Evolutionary conservation across 1,284 basidiomycete species (phyloP).

Genomic region (Tetrapyrgos nigripes): DNA sequence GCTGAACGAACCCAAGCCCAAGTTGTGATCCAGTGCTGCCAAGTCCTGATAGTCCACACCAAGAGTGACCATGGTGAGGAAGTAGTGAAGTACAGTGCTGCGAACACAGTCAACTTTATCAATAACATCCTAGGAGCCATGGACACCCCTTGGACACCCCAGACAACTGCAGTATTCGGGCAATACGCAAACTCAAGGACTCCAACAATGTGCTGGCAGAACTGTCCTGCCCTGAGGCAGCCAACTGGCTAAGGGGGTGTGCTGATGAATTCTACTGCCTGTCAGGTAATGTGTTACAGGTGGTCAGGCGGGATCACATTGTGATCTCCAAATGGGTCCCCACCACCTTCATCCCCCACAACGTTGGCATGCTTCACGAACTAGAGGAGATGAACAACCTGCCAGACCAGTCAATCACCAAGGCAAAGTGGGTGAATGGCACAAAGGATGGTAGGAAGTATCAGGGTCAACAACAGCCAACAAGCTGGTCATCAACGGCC

Average conservation of each 20-base stretch:
- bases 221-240: background rate
- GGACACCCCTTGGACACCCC: background rate
- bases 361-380: background rate
- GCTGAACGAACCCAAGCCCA: constrained; percentile 2
- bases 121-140: background rate
- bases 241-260: background rate
- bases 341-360: background rate
- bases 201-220: background rate
- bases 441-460: background rate
- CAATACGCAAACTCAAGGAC: background rate
- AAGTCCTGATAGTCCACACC: background rate
- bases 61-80: background rate
- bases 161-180: background rate
- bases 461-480: background rate
- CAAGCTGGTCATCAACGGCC: background rate
- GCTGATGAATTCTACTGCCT: background rate
- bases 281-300: background rate
- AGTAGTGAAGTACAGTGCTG: background rate
- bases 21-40: background rate
- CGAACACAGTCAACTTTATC: background rate
- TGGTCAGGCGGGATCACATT: background rate
- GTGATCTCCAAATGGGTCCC: constrained; percentile 1
- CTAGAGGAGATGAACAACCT: background rate
- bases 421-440: constrained; percentile 4
- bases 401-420: background rate